These are phyloP conservation scores for Rhizopogon salebrosus DNA, from an alignment of 768 basidiomycete species.

Conservation along the genomic window DNA sequence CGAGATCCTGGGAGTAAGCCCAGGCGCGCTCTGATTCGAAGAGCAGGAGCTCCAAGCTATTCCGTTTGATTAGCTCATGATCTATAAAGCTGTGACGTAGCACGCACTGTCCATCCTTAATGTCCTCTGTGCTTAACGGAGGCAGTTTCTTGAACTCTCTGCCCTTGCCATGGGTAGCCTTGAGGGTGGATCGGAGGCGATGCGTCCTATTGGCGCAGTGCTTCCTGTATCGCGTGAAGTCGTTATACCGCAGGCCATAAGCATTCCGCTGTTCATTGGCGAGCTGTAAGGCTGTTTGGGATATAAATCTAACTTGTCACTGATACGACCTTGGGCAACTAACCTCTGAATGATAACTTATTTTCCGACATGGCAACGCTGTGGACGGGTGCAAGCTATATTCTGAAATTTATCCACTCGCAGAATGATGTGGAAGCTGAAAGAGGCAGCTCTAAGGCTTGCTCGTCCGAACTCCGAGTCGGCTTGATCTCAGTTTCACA, in stretches of 20 bases:
- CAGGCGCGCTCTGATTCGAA: slow-evolving; percentile 92
- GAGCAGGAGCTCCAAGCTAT: slow-evolving; percentile 75
- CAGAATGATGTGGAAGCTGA: slow-evolving; percentile 14
- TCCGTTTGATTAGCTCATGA: background rate
- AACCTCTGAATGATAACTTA: slow-evolving; percentile 37
- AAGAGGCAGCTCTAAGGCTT: background rate
- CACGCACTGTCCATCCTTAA: slow-evolving; percentile 83
- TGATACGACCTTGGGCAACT: background rate
- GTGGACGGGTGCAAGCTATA: background rate
- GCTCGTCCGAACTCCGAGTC: background rate
- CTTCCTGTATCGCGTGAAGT: slow-evolving; percentile 85
- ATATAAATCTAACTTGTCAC: background rate
- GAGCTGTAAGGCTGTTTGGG: slow-evolving; percentile 65
- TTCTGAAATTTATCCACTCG: background rate
- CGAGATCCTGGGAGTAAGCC: slow-evolving; percentile 82
- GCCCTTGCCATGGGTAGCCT: slow-evolving; percentile 84
- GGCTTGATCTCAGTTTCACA: background rate
- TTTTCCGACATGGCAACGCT: slow-evolving; percentile 18
- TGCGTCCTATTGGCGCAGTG: slow-evolving; percentile 91
- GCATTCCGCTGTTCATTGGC: slow-evolving; percentile 86
- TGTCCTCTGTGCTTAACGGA: slow-evolving; percentile 55
- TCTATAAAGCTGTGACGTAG: background rate
- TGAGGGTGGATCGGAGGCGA: slow-evolving; percentile 77
- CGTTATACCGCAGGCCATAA: slow-evolving; percentile 88
- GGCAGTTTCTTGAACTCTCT: slow-evolving; percentile 86